phyloP scores from a whole-genome alignment of 2,329 filamentous ascomycete species.

The Incumbomyces delicatus region DNA sequence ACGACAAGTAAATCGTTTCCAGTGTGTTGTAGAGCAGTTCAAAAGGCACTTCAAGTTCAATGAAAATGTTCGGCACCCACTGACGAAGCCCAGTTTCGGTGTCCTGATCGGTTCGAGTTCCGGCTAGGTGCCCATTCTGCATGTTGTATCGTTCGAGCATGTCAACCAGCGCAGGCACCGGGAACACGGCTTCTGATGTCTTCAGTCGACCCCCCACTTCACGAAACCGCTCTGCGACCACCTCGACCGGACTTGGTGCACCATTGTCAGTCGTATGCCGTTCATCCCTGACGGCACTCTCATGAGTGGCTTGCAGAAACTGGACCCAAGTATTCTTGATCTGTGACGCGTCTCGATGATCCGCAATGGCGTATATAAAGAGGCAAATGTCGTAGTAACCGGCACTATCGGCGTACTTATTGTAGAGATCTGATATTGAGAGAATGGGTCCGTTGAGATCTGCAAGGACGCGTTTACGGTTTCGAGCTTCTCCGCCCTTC shows the following conservation, averaged over 20 bases:
- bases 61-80: constrained; percentile 57
- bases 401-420: constrained; percentile 79
- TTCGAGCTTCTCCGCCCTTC: constrained; percentile 37
- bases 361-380: constrained; percentile 81
- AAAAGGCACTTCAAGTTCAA: constrained; percentile 52
- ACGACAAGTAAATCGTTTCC: constrained; percentile 58
- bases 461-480: constrained; percentile 53
- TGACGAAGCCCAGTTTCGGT: constrained; percentile 24
- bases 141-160: constrained; percentile 47
- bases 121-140: constrained; percentile 26
- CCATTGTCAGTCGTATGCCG: constrained; percentile 23
- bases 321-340: constrained; percentile 78
- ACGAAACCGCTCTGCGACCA: constrained; percentile 45
- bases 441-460: constrained; percentile 70
- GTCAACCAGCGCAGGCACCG: constrained; percentile 43
- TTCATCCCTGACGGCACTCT: neutral
- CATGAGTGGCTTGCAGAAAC: constrained; percentile 63
- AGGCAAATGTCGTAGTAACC: constrained; percentile 91
- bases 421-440: constrained; percentile 76
- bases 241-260: constrained; percentile 38
- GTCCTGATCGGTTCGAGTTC: constrained; percentile 35
- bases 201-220: constrained; percentile 47
- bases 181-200: constrained; percentile 48
- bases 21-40: constrained; percentile 54
- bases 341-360: constrained; percentile 78